Evolutionary conservation across 1,139 yeast species (phyloP).

Genomic region (Candida neerlandica): DNA sequence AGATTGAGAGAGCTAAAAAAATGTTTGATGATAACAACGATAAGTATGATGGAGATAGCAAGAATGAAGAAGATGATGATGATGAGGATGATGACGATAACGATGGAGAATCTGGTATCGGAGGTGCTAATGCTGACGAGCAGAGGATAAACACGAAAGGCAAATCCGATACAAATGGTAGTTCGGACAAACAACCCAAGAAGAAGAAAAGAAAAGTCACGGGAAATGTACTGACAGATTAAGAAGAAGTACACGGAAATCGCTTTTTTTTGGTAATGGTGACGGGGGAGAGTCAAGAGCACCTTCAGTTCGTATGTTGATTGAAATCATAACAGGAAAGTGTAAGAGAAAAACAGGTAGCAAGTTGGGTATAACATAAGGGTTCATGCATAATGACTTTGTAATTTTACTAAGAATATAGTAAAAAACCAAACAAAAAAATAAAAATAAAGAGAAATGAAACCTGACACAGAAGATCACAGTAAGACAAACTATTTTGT

Average conservation of each 20-base stretch:
- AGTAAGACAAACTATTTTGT: too few relatives aligned
- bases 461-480: background rate
- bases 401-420: slow-evolving; percentile 1
- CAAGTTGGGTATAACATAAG: background rate
- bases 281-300: background rate
- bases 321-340: background rate
- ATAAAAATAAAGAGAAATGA: background rate
- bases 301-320: too few relatives aligned
- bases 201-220: slow-evolving; percentile 18
- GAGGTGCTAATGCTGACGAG: background rate
- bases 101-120: slow-evolving; percentile 8
- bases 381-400: background rate
- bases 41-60: slow-evolving; percentile 16
- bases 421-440: background rate
- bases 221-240: slow-evolving; percentile 16
- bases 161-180: background rate
- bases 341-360: background rate
- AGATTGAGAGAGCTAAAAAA: slow-evolving; percentile 78
- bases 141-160: slow-evolving; percentile 2
- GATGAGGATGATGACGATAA: slow-evolving; percentile 15
- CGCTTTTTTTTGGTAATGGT: too few relatives aligned
- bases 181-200: slow-evolving; percentile 2
- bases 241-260: slow-evolving; percentile 5
- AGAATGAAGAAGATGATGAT: slow-evolving; percentile 16
- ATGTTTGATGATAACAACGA: slow-evolving; percentile 50